Evolutionary conservation across 352 stramenopile species (phyloP), one percentile per base, ranked within the genome.

Genomic region (Sclerospora graminicola): DNA sequence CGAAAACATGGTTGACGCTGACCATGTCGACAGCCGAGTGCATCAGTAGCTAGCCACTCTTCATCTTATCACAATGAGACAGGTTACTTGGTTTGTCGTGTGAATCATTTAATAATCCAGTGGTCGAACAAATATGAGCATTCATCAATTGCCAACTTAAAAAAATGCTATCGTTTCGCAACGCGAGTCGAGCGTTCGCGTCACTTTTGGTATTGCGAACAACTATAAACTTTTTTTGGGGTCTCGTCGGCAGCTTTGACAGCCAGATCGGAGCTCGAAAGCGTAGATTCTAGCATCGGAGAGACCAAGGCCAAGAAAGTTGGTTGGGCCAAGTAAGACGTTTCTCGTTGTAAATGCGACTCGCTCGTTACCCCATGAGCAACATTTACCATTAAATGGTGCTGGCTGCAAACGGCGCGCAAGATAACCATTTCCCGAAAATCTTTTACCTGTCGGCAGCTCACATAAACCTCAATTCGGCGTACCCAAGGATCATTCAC

Each of bases 381-480:
- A 19, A 93, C 73, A 28, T 77, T 67, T 3, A 87, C 78, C 44
- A 79, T 68, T 23, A 93, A 34, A 45, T 93, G 81, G 18, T 78
- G 79, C 19, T 77, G 72, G 24, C 84, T 82, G 41, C 81, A n/a
- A 93, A 78, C 0, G 78, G 90, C 52, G 90, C n/a, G n/a, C n/a
- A n/a, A n/a, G n/a, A n/a, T n/a, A n/a, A n/a, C n/a, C n/a, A n/a
- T n/a, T n/a, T n/a, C 81, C 16, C 81, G 66, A 34, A 93, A 93
- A 48, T 93, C 81, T 51, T 90, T 90, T 21, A 93, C 81, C 11
- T 90, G 60, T 28, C 81, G 81, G 36, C 81, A 93, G 57, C 82
- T 93, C 32, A 93, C 63, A 39, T 93, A 93, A 13, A 93, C 75
- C 48, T 93, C 81, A 28, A 93, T 82, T 48, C 89, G 77, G 30